phyloP scores from a whole-genome alignment of 2,329 filamentous ascomycete species.

The Ophiostoma sp. region DNA sequence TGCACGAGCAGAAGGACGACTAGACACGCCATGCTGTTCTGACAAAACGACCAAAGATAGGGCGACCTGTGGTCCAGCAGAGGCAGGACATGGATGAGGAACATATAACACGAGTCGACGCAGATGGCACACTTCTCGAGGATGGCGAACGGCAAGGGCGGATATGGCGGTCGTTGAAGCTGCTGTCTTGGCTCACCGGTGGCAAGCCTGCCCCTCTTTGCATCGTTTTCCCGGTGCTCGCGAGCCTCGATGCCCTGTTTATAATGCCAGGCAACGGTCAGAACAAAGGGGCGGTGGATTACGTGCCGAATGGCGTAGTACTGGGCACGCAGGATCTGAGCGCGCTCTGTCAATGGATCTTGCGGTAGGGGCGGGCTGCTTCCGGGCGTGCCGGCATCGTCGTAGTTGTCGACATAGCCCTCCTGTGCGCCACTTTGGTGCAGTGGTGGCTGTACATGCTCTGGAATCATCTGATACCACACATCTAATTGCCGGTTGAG shows the following conservation, averaged over 20 bases:
- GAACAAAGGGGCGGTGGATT: conserved; percentile 58
- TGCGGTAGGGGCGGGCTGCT: neutral
- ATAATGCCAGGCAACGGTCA: conserved; percentile 28
- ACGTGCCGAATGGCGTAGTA: conserved; percentile 68
- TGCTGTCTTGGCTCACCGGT: neutral
- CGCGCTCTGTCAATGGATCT: conserved; percentile 45
- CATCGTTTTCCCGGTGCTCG: neutral
- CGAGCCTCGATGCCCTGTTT: conserved; percentile 10
- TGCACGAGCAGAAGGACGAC: conserved; percentile 34
- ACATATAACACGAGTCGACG: conserved; percentile 35
- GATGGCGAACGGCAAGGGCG: conserved; percentile 26
- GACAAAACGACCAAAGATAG: conserved; percentile 37
- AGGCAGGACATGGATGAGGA: conserved; percentile 34
- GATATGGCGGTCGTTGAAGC: too few relatives aligned
- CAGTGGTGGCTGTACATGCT: conserved; percentile 43
- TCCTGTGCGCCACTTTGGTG: conserved; percentile 34
- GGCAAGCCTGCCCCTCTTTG: neutral
- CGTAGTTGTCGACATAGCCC: conserved; percentile 32
- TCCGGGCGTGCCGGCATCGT: neutral
- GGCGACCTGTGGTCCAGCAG: conserved; percentile 36
- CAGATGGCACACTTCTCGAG: conserved; percentile 34
- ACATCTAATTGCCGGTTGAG: conserved; percentile 38
- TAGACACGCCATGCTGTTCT: conserved; percentile 35
- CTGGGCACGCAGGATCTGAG: conserved; percentile 62
- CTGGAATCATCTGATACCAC: conserved; percentile 37